Percentiles rank a stretch among this genome's conserved stretches.
Evolutionary conservation across 345 rosid genomes (phyloP).

Genomic region (Hypericum perforatum): DNA sequence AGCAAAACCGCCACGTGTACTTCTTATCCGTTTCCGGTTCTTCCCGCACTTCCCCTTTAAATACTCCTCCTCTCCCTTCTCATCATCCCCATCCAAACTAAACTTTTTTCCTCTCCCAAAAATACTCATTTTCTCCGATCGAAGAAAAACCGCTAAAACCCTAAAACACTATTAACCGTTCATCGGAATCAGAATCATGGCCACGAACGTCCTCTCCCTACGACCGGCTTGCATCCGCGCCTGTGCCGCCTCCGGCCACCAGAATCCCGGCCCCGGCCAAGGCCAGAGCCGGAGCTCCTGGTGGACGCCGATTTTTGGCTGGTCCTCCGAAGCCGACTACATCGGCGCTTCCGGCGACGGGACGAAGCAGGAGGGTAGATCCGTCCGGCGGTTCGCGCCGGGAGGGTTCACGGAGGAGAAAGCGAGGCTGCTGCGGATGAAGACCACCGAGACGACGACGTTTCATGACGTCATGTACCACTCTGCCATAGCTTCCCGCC

Average conservation of each 20-base stretch:
- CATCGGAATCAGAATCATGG: too few relatives aligned
- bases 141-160: not conserved
- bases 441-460: constrained; percentile 31
- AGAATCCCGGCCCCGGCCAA: constrained; percentile 12
- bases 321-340: constrained; percentile 49
- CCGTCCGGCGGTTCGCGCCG: constrained; percentile 21
- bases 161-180: not conserved
- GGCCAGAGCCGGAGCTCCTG: constrained; percentile 15
- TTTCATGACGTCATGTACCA: constrained; percentile 73
- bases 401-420: constrained; percentile 53
- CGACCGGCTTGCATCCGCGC: constrained; percentile 14
- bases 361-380: constrained; percentile 1
- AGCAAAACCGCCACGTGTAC: constrained; percentile 23
- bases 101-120: not conserved
- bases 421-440: constrained; percentile 48
- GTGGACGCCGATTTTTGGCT: constrained; percentile 53
- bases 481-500: constrained; percentile 54
- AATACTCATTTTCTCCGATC: not conserved
- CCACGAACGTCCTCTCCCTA: constrained; percentile 24
- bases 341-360: constrained; percentile 17
- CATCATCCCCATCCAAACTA: too few relatives aligned
- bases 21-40: constrained; percentile 18
- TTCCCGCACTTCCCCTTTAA: not conserved
- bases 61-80: not conserved
- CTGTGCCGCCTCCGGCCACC: constrained; percentile 13